A percentile compares a stretch with the other conserved stretches of the same genome.
These are phyloP conservation scores for Salix exigua DNA, from an alignment of 345 rosid genomes.

Conservation along the genomic window DNA sequence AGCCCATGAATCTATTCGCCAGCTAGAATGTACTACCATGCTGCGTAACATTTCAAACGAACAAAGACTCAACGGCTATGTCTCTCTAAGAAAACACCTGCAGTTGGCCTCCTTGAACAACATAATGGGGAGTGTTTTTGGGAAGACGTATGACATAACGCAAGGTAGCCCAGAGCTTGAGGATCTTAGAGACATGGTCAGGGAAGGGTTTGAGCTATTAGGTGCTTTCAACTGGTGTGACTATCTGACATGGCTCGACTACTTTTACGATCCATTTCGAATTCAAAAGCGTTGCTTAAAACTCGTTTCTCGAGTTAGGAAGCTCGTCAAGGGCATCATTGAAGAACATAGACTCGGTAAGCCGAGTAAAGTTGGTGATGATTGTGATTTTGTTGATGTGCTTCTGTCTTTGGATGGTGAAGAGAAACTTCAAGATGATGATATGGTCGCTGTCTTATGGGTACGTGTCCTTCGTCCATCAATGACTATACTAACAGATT, in stretches of 20 bases:
- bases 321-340: constrained; percentile 50
- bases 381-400: constrained; percentile 74
- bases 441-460: constrained; percentile 89
- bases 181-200: constrained; percentile 54
- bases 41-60: constrained; percentile 38
- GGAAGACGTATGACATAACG: constrained; percentile 45
- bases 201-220: constrained; percentile 77
- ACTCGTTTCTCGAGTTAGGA: constrained; percentile 67
- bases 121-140: constrained; percentile 87
- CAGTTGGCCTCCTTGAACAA: constrained; percentile 74
- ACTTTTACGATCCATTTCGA: constrained; percentile 52
- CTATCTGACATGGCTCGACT: constrained; percentile 59
- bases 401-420: constrained; percentile 68
- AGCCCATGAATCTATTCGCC: constrained; percentile 63
- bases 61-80: constrained; percentile 37
- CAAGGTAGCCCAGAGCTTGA: constrained; percentile 35
- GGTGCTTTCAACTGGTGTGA: constrained; percentile 87
- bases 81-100: constrained; percentile 55
- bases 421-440: constrained; percentile 69
- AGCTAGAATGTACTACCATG: constrained; percentile 49
- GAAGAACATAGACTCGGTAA: constrained; percentile 43
- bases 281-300: constrained; percentile 57
- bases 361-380: constrained; percentile 18
- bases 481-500: too few relatives aligned
- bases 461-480: constrained; percentile 22